Base-by-base conservation (phyloP, 306 rosid species). In the Begonia peltatifolia region DNA sequence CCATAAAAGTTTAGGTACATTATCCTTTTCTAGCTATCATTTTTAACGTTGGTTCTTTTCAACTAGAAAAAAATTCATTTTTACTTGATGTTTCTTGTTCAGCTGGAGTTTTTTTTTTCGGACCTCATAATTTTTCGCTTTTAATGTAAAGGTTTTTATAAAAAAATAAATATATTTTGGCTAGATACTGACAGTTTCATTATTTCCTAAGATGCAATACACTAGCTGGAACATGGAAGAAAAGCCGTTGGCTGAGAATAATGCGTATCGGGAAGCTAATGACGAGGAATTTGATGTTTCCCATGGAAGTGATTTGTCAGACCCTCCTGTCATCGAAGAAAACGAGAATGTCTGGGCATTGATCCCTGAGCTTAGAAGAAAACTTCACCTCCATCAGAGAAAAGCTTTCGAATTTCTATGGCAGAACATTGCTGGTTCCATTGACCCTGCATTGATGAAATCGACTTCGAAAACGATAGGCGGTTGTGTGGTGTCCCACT, bases 331-430 rank as follows among this genome's bases (percentile, higher is more conserved):
- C 50, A 56, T 83, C 36, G 71, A 72, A 65, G 94, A 72, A 64
- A 76, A 55, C 25, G 76, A 80, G 14, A 80, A 75, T 5, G 97
- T 89, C 17, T 89, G 97, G 97, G 69, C 74, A 57, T 63, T 83
- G 56, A 61, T 79, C 53, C 78, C 68, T 46, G 72, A 83, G 54
- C 60, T 75, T 16, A 47, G 69, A 60, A 59, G 44, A 61, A 52
- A 68, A 53, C 46, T 78, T 60, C 93, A 80, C 61, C 46, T 66
- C 52, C 97, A 89, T 74, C 97, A 89, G 54, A 85, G 76, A 66
- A 89, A 80, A 51, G 97, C 90, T 62, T 89, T 76, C 12, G 97
- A 85, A 65, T 89, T 89, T 74, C 79, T 89, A 18, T 89, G 97
- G 93, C 23, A 43, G 64, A 88, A 88, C 52, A 36, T 88, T 59